Evolutionary conservation across 2,329 filamentous ascomycete genomes (phyloP).

Genomic region (Alternaria sp.): DNA sequence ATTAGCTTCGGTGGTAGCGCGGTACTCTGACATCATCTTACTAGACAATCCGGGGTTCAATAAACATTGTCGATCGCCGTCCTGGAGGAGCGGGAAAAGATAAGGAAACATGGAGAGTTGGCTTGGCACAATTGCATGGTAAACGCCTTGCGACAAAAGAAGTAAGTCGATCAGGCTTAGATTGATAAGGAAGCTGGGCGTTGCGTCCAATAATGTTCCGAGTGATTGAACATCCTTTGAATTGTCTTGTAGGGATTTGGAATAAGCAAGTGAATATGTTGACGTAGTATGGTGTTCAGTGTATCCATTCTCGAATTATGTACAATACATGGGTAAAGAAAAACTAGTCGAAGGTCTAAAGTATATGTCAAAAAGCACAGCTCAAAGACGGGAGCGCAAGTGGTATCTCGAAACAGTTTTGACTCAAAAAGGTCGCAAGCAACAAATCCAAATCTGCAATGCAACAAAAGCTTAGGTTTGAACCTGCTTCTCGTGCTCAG

Average conservation of each 20-base stretch:
- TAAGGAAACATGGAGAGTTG: conserved; percentile 18
- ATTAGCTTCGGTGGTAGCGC: conserved; percentile 6
- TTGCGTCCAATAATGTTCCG: neutral
- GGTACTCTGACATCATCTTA: conserved; percentile 5
- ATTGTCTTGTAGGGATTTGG: neutral
- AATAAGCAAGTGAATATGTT: neutral
- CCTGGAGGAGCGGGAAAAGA: conserved; percentile 18
- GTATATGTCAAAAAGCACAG: conserved; percentile 18
- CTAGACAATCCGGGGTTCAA: conserved; percentile 6
- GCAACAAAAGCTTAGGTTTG: conserved; percentile 19
- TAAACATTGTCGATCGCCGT: neutral
- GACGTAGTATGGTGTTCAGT: conserved; percentile 9
- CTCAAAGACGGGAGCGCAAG: conserved; percentile 34
- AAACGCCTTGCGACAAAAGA: conserved; percentile 3
- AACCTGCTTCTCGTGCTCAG: conserved; percentile 52
- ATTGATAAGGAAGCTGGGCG: conserved; percentile 28
- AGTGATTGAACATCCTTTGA: neutral
- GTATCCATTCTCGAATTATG: conserved; percentile 20
- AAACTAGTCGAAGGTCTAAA: conserved; percentile 15
- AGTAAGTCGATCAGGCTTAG: conserved; percentile 14
- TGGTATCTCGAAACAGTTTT: conserved; percentile 48
- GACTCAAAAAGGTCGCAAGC: conserved; percentile 21
- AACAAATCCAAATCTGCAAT: conserved; percentile 19
- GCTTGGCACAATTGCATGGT: conserved; percentile 23
- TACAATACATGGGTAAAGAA: conserved; percentile 22